Percentiles rank a stretch among this genome's conserved stretches.
Conservation (phyloP, 441 rosid genomes). For the Erodium moschatum region DNA sequence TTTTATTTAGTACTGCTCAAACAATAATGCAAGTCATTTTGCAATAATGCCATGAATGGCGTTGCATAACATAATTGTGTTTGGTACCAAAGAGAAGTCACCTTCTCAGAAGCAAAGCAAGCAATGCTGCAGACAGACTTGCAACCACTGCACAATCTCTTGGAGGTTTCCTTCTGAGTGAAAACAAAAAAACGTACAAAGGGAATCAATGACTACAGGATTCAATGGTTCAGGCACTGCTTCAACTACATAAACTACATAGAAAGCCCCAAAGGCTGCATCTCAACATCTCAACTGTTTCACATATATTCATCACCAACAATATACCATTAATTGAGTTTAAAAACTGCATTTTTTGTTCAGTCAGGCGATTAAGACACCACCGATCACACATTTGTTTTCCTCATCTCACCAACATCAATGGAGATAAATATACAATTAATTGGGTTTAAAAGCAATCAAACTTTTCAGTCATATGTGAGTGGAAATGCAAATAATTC, state of each 20-base stretch:
- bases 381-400: background rate
- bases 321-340: background rate
- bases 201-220: background rate
- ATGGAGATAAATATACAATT: background rate
- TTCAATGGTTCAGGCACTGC: background rate
- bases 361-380: background rate
- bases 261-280: background rate
- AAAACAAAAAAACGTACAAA: background rate
- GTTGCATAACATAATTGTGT: background rate
- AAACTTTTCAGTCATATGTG: no score
- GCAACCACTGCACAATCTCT: conserved; percentile 69
- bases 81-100: conserved; percentile 15
- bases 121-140: conserved; percentile 69
- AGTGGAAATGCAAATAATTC: no score
- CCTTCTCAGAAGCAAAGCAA: conserved; percentile 84
- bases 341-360: background rate
- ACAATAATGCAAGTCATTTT: background rate
- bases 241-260: background rate
- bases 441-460: background rate
- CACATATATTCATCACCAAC: background rate
- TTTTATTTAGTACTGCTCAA: background rate
- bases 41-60: background rate
- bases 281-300: background rate
- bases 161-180: conserved; percentile 33
- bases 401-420: background rate